Evolutionary conservation across 23 red algal genomes (phyloP).

Genomic region (Pyropia haitanensis): DNA sequence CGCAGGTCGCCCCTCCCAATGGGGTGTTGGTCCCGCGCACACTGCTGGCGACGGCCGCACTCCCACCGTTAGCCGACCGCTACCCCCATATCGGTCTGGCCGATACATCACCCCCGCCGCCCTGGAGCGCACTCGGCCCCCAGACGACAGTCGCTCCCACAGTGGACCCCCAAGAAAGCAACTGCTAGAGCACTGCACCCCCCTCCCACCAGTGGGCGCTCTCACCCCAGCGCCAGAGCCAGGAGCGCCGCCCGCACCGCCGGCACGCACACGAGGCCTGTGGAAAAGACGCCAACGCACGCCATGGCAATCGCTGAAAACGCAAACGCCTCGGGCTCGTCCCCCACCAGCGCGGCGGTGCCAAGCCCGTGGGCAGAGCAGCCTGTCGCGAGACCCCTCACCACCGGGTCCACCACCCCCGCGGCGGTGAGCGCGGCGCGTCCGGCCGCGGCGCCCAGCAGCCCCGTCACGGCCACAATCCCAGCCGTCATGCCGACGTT

Average conservation of each 20-base stretch:
- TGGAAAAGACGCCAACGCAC: constrained; percentile 74
- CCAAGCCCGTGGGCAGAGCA: constrained; percentile 82
- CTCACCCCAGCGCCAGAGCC: constrained; percentile 35
- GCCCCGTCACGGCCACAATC: constrained; percentile 81
- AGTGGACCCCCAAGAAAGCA: too few relatives aligned
- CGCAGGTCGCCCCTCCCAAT: too few relatives aligned
- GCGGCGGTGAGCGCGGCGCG: constrained; percentile 14
- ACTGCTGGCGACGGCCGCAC: too few relatives aligned
- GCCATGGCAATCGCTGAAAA: constrained; percentile 92
- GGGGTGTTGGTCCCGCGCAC: too few relatives aligned
- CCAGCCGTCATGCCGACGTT: constrained; percentile 62
- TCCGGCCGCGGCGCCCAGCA: constrained; percentile 80
- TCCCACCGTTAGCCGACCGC: too few relatives aligned
- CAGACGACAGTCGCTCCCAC: too few relatives aligned
- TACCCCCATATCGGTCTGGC: too few relatives aligned
- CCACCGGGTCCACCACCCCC: constrained; percentile 39
- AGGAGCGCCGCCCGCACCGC: constrained; percentile 40
- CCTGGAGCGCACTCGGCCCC: too few relatives aligned
- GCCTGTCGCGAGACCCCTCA: constrained; percentile 55
- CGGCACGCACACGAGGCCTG: constrained; percentile 46
- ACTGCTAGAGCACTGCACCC: too few relatives aligned
- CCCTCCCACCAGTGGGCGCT: too few relatives aligned
- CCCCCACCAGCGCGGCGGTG: constrained; percentile 68
- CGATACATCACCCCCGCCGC: too few relatives aligned
- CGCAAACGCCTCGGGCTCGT: constrained; percentile 72